Conservation (phyloP, 2,329 filamentous ascomycete species). For the Aplosporella prunicola region DNA sequence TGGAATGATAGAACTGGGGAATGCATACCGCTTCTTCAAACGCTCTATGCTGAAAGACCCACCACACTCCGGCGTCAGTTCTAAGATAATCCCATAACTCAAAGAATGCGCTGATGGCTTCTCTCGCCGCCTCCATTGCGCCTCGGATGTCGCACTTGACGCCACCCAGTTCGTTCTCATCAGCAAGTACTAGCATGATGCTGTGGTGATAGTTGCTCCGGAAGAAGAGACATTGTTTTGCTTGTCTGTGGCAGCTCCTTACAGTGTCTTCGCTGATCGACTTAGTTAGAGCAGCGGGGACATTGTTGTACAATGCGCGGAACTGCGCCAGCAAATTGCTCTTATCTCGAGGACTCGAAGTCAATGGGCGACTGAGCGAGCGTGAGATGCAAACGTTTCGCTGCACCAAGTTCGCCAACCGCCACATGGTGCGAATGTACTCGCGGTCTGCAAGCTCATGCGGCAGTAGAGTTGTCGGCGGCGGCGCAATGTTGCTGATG, state of each 20-base stretch:
- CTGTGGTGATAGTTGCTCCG: slow-evolving; percentile 80
- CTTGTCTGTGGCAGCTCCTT: slow-evolving; percentile 51
- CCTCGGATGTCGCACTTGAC: slow-evolving; percentile 51
- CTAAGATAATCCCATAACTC: slow-evolving; percentile 60
- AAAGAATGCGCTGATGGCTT: slow-evolving; percentile 66
- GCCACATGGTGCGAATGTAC: slow-evolving; percentile 70
- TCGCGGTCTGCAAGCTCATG: slow-evolving; percentile 29
- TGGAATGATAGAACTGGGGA: neutral
- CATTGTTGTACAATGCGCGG: slow-evolving; percentile 60
- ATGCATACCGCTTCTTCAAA: slow-evolving; percentile 66
- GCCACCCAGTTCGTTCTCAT: slow-evolving; percentile 50
- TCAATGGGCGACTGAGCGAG: slow-evolving; percentile 64
- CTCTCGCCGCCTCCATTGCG: slow-evolving; percentile 65
- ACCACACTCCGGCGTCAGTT: slow-evolving; percentile 68
- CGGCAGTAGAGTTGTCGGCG: slow-evolving; percentile 21
- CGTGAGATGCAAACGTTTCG: slow-evolving; percentile 66
- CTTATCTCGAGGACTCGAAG: slow-evolving; percentile 58
- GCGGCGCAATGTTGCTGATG: slow-evolving; percentile 39
- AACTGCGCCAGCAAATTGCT: slow-evolving; percentile 61
- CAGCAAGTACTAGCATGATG: slow-evolving; percentile 68
- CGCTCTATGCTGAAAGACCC: slow-evolving; percentile 73
- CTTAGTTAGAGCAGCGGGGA: slow-evolving; percentile 60
- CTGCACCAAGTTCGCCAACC: slow-evolving; percentile 67
- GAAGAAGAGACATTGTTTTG: slow-evolving; percentile 67
- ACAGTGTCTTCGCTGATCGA: slow-evolving; percentile 27